Base-by-base conservation (phyloP, 2,329 filamentous ascomycete genomes). In the Lasiodiplodia theobromae region DNA sequence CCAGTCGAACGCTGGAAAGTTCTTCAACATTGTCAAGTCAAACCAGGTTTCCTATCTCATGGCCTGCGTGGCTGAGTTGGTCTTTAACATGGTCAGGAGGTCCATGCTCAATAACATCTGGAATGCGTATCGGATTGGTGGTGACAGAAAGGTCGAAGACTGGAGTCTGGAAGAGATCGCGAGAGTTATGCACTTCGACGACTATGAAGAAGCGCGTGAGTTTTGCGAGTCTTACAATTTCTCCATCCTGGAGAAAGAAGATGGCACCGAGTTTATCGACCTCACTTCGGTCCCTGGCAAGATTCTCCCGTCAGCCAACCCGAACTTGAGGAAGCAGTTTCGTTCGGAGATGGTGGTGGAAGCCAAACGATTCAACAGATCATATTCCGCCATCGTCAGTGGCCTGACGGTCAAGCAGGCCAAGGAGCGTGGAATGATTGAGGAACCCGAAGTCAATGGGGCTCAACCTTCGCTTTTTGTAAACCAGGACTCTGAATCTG, bases 31-130 rank as follows among this genome's bases (percentile, higher is more conserved):
- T 21, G 76, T 90, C 52, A 80, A 82, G 66, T 89, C 87, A 0
- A 80, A 81, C 3, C 79, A 82, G 38, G 83, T 88, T 1, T 87
- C 88, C 0, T 91, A 89, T 72, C 78, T 90, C 8, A 87, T 89
- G 85, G 88, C 85, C 8, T 90, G 88, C 76, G 86, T 89, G 28
- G 86, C 87, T 1, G 88, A 90, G 72, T 85, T 89, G 12, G 86
- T 86, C 70, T 90, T 91, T 77, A 86, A 86, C 66, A 79, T 86
- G 31, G 79, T 90, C 53, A 86, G 88, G 12, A 82, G 86, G 63
- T 84, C 83, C 28, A 84, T 86, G 6, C 81, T 91, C 56, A 83
- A 86, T 49, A 81, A 83, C 2, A 83, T 89, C 51, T 86, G 83
- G 82, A 83, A 82, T 69, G 84, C 81, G 2, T 87, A 84, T 73